Evolutionary conservation across 2,329 filamentous ascomycete species (phyloP).

Genomic region (Septoria petroselini): DNA sequence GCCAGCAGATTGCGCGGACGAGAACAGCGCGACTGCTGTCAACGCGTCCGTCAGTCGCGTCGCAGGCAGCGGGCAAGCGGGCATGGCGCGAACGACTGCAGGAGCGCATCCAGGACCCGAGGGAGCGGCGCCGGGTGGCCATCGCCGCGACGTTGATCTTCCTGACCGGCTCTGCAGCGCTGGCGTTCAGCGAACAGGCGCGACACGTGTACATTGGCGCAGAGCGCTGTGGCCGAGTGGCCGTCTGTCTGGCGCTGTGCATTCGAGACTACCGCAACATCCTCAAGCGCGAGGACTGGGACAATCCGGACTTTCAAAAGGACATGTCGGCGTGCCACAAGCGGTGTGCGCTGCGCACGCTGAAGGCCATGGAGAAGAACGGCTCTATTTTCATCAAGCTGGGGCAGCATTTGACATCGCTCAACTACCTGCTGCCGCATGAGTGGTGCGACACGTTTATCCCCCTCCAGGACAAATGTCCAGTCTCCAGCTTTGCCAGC

Average conservation of each 20-base stretch:
- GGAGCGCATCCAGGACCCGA: slow-evolving; percentile 17
- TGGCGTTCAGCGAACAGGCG: slow-evolving; percentile 62
- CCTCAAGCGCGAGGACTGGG: slow-evolving; percentile 64
- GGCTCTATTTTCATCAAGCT: slow-evolving; percentile 98
- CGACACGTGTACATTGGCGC: slow-evolving; percentile 72
- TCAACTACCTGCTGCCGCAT: slow-evolving; percentile 86
- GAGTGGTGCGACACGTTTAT: slow-evolving; percentile 98
- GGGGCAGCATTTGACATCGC: slow-evolving; percentile 90
- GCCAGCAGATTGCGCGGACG: slow-evolving; percentile 3
- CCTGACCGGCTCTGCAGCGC: slow-evolving; percentile 39
- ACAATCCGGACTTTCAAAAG: slow-evolving; percentile 61
- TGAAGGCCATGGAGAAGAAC: slow-evolving; percentile 87
- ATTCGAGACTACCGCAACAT: slow-evolving; percentile 88
- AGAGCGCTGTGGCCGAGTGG: slow-evolving; percentile 76
- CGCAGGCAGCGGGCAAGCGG: slow-evolving; percentile 31
- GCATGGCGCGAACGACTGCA: slow-evolving; percentile 33
- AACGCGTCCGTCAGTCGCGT: slow-evolving; percentile 4
- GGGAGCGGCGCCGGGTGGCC: slow-evolving; percentile 32
- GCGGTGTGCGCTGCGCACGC: slow-evolving; percentile 82
- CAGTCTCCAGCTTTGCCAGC: slow-evolving; percentile 82
- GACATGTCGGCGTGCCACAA: slow-evolving; percentile 81
- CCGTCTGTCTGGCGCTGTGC: slow-evolving; percentile 68
- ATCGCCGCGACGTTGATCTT: slow-evolving; percentile 34
- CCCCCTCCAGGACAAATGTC: slow-evolving; percentile 91
- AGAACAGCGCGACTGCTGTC: slow-evolving; percentile 4